phyloP scores from a whole-genome alignment of 805 yeast genomes.

The Wickerhamomyces kurtzmanii region DNA sequence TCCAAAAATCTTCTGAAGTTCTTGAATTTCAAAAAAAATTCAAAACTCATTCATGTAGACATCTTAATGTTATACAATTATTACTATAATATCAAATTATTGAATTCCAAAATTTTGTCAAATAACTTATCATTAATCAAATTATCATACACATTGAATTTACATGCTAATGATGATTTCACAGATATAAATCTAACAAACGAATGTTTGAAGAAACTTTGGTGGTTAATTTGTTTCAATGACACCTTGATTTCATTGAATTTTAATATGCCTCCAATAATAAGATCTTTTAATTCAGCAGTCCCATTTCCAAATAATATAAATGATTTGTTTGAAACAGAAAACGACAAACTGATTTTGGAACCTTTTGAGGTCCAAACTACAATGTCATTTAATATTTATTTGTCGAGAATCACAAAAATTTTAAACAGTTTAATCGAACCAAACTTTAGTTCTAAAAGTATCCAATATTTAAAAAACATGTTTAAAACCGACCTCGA shows the following conservation, averaged over 20 bases:
- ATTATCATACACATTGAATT: too few species aligned
- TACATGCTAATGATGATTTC: too few species aligned
- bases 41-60: slow-evolving; percentile 9
- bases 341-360: slow-evolving; percentile 11
- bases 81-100: slow-evolving; percentile 7
- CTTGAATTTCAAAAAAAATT: slow-evolving; percentile 10
- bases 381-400: slow-evolving; percentile 17
- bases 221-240: slow-evolving; percentile 15
- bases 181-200: too few species aligned
- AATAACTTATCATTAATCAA: too few species aligned
- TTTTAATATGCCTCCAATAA: slow-evolving; percentile 8
- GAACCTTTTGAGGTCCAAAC: slow-evolving; percentile 13
- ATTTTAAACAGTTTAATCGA: slow-evolving; percentile 10
- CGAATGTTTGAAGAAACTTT: slow-evolving; percentile 8
- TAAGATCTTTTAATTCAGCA: slow-evolving; percentile 12
- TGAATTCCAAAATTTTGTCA: slow-evolving; percentile 8
- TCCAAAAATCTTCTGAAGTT: slow-evolving; percentile 9
- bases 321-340: too few species aligned
- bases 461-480: slow-evolving; percentile 9
- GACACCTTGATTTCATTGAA: slow-evolving; percentile 11
- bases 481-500: slow-evolving; percentile 12
- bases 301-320: slow-evolving; percentile 24
- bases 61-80: slow-evolving; percentile 7
- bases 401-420: slow-evolving; percentile 12
- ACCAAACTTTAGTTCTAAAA: slow-evolving; percentile 3